phyloP scores from a whole-genome alignment of 495 filamentous ascomycete genomes.

The Pyronema domesticum region DNA sequence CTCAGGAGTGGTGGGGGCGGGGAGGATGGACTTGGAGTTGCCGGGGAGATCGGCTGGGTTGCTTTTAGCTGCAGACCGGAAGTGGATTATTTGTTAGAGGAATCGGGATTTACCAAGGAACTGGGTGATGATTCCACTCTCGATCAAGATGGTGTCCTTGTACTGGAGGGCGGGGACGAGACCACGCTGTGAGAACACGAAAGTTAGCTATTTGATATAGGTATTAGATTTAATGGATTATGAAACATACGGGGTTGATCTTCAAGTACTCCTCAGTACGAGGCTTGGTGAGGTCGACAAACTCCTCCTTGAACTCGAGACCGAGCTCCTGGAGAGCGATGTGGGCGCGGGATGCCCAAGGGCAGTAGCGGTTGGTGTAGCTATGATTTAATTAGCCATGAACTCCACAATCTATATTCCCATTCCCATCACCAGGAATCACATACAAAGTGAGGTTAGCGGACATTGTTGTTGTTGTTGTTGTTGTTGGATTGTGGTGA shows the following conservation, averaged over 20 bases:
- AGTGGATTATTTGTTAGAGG: not conserved
- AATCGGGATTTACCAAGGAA: conserved; percentile 38
- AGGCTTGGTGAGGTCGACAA: conserved; percentile 54
- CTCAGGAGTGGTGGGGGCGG: conserved; percentile 27
- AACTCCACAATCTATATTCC: conserved; percentile 14
- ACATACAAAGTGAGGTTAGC: not conserved
- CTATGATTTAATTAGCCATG: not conserved
- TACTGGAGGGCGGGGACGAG: conserved; percentile 59
- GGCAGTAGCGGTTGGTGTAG: conserved; percentile 64
- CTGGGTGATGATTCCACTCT: conserved; percentile 54
- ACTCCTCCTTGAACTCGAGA: conserved; percentile 60
- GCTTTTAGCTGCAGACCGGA: not conserved
- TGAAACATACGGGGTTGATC: conserved; percentile 49
- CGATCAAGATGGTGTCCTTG: conserved; percentile 53
- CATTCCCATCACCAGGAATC: not conserved
- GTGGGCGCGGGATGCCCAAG: conserved; percentile 69
- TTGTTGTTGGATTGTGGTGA: not conserved
- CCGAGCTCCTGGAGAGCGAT: conserved; percentile 57
- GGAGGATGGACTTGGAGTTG: conserved; percentile 29
- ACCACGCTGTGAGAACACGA: conserved; percentile 35
- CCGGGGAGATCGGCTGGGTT: not conserved
- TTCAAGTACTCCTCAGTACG: conserved; percentile 70
- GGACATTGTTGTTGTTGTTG: conserved; percentile 26
- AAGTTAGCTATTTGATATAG: not conserved
- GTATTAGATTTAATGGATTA: not conserved